phyloP scores from a whole-genome alignment of 805 yeast species.

The Dipodascus albidus region DNA sequence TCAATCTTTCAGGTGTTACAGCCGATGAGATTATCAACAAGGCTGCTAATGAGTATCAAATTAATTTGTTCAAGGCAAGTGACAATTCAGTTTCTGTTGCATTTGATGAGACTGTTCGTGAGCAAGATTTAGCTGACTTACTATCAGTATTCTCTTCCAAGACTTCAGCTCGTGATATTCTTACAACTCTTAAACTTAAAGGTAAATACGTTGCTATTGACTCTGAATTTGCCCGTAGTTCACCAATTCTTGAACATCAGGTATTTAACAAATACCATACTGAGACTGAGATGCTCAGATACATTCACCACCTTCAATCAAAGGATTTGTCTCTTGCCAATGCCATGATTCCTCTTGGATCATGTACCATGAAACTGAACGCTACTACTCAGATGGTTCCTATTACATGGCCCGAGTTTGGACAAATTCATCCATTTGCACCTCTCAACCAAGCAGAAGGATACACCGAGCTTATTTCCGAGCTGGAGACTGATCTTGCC shows the following conservation, averaged over 20 bases:
- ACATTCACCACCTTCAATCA: constrained; percentile 70
- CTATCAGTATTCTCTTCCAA: constrained; percentile 45
- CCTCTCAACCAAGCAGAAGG: constrained; percentile 87
- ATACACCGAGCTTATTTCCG: constrained; percentile 60
- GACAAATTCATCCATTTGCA: constrained; percentile 82
- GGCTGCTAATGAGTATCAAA: constrained; percentile 52
- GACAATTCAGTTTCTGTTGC: constrained; percentile 58
- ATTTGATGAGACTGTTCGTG: constrained; percentile 78
- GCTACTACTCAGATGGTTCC: constrained; percentile 94
- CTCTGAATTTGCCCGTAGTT: constrained; percentile 20
- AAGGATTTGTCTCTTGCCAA: constrained; percentile 90
- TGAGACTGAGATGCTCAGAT: constrained; percentile 90
- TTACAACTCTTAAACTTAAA: constrained; percentile 20
- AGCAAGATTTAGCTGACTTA: constrained; percentile 47
- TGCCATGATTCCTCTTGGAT: constrained; percentile 95
- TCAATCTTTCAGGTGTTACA: constrained; percentile 35
- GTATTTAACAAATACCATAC: constrained; percentile 85
- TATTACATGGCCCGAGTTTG: constrained; percentile 88
- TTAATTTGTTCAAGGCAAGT: constrained; percentile 66
- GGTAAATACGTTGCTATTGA: constrained; percentile 32
- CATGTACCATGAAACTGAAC: constrained; percentile 96
- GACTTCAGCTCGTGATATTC: constrained; percentile 11
- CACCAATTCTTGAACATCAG: constrained; percentile 41
- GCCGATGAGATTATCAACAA: constrained; percentile 44
- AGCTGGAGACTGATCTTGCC: constrained; percentile 74